Percentiles rank a stretch among this genome's conserved stretches.
These are phyloP conservation scores for Penicillium sp. DNA, from an alignment of 2,329 filamentous ascomycete genomes.

Conservation along the genomic window DNA sequence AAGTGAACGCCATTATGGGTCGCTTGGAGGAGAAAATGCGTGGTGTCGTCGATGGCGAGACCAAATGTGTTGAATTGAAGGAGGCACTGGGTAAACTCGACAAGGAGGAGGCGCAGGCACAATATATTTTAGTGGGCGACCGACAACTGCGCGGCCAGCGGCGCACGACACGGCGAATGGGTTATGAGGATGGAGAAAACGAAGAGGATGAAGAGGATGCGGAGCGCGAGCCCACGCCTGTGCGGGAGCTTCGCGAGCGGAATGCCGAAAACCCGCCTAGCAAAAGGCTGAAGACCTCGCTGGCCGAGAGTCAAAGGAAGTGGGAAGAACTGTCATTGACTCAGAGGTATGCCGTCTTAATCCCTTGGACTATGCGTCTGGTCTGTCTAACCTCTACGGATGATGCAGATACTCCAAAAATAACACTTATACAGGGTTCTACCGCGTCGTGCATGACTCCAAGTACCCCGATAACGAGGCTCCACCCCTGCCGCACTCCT, in stretches of 20 bases:
- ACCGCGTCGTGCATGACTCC: conserved; percentile 66
- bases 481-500: conserved; percentile 60
- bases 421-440: conserved; percentile 67
- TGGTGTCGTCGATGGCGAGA: conserved; percentile 62
- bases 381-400: conserved; percentile 12
- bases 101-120: conserved; percentile 43
- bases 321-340: conserved; percentile 50
- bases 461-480: conserved; percentile 60
- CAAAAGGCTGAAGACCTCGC: conserved; percentile 44
- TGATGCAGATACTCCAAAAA: conserved; percentile 60
- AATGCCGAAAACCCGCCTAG: conserved; percentile 40
- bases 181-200: conserved; percentile 43
- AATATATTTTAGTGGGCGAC: conserved; percentile 38
- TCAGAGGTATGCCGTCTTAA: conserved; percentile 44
- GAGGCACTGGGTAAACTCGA: conserved; percentile 53
- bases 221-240: conserved; percentile 48
- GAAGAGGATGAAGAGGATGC: conserved; percentile 50
- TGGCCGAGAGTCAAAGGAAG: conserved; percentile 40
- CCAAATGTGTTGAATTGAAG: conserved; percentile 53
- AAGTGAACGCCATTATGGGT: conserved; percentile 59
- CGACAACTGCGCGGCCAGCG: conserved; percentile 38
- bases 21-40: conserved; percentile 65
- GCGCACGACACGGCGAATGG: conserved; percentile 28
- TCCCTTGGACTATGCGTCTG: conserved; percentile 30
- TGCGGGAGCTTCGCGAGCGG: conserved; percentile 42